Evolutionary conservation across 768 basidiomycete genomes (phyloP).

Genomic region (Tulasnella sp.): DNA sequence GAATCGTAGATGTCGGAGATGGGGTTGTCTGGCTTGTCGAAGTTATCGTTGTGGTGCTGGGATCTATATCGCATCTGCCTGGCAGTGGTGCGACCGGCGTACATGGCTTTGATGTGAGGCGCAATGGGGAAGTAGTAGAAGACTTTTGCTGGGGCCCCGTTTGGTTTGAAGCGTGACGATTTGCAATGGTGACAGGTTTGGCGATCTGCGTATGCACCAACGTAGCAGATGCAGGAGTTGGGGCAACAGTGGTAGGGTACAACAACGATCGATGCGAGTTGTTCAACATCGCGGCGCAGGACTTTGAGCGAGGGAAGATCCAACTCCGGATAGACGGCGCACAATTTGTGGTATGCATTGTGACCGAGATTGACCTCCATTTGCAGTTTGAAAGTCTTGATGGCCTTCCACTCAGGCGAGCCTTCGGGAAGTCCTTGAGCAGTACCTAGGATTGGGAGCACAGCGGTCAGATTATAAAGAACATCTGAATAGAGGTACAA

Average conservation of each 20-base stretch:
- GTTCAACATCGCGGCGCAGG: background rate
- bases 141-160: background rate
- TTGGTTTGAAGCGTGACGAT: background rate
- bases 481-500: background rate
- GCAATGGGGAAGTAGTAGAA: background rate
- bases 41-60: background rate
- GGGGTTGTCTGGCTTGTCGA: background rate
- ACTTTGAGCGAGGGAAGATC: background rate
- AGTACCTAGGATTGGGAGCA: no score
- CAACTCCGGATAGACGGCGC: background rate
- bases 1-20: background rate
- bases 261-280: background rate
- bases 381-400: background rate
- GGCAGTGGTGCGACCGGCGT: background rate
- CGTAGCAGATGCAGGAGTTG: background rate
- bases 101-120: background rate
- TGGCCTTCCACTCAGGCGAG: no score
- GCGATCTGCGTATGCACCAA: background rate
- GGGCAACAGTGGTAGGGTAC: background rate
- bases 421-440: no score
- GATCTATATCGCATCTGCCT: background rate
- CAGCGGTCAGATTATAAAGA: no score
- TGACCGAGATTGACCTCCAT: background rate
- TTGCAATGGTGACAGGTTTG: no score
- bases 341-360: background rate